Evolutionary conservation across 805 yeast species (phyloP), one percentile per base, ranked within the genome.

Genomic region (Yarrowia yakushimensis): DNA sequence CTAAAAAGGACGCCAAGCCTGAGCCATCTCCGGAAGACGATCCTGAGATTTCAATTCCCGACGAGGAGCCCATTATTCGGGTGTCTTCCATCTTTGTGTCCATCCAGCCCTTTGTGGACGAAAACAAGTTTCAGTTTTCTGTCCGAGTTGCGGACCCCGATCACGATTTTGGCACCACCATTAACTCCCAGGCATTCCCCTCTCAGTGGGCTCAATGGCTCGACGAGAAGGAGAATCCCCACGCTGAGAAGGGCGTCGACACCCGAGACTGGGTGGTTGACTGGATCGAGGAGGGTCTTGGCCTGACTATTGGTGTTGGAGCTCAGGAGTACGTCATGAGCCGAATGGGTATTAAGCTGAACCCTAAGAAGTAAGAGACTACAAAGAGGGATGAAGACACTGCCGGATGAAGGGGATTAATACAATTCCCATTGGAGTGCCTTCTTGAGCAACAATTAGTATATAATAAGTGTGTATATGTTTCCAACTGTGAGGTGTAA

Each of bases 151-250:
- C 84, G 67, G 99, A 94, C 71, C 82, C 85, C 43, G 85, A 87
- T 37, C 93, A 94, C 74, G 82, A 84, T 66, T 83, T 94, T 66
- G 81, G 86, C 8, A 81, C 90, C 46, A 80, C 84, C 28, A 85
- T 90, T 57, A 85, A 86, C 67, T 88, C 98, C 0, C 99, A 94
- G 74, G 85, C 96, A 7, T 87, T 90, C 78, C 98, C 99, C 11
- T 72, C 82, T 48, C 85, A 83, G 71, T 94, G 99, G 99, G 86
- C 91, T 10, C 77, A 82, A n/a, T 94, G 99, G 99, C 79, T 93
- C n/a, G 85, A 83, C 65, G 82, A 69, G 31, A 67, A 68, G 28
- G 69, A 41, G 31, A 69, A 69, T 6, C 73, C 70, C 20, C 72
- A 72, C 42, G 69, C 66, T 22, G 73, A 73, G 5, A 84, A 83